Percentiles rank a stretch among this genome's conserved stretches.
Evolutionary conservation across 2,329 filamentous ascomycete species (phyloP).

Genomic region (Calonectria pauciramosa): DNA sequence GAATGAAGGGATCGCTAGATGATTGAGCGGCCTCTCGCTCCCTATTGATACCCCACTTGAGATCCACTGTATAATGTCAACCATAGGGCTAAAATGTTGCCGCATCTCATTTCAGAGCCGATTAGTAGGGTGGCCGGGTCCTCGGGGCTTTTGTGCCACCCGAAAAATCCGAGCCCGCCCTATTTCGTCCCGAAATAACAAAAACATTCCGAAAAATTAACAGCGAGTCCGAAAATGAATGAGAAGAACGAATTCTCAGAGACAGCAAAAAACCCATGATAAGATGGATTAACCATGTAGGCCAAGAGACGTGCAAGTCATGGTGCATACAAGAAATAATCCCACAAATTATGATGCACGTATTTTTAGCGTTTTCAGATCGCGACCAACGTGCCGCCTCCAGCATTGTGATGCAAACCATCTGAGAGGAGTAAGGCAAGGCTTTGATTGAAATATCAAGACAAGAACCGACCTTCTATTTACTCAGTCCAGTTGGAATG

Average conservation of each 20-base stretch:
- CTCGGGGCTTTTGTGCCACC: background rate
- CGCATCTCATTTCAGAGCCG: background rate
- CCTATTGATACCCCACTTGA: no score
- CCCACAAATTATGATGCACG: background rate
- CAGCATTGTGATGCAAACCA: background rate
- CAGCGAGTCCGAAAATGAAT: background rate
- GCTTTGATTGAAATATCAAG: no score
- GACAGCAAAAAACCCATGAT: background rate
- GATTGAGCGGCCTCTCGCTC: background rate
- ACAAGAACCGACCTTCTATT: no score
- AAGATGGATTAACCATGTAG: background rate
- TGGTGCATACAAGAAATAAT: fast-evolving
- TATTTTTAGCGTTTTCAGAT: background rate
- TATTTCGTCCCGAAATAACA: background rate
- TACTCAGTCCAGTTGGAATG: background rate
- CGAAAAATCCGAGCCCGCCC: background rate
- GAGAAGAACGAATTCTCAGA: background rate
- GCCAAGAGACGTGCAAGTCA: background rate
- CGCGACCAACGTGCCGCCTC: background rate
- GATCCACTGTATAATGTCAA: background rate
- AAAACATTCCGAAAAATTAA: background rate
- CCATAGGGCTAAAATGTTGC: background rate
- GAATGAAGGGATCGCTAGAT: background rate
- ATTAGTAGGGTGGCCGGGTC: background rate
- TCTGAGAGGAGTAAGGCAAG: background rate